Evolutionary conservation across 192 early-diverging fungal species (phyloP), one percentile per base, ranked within the genome.

Genomic region (Mortierella antarctica): DNA sequence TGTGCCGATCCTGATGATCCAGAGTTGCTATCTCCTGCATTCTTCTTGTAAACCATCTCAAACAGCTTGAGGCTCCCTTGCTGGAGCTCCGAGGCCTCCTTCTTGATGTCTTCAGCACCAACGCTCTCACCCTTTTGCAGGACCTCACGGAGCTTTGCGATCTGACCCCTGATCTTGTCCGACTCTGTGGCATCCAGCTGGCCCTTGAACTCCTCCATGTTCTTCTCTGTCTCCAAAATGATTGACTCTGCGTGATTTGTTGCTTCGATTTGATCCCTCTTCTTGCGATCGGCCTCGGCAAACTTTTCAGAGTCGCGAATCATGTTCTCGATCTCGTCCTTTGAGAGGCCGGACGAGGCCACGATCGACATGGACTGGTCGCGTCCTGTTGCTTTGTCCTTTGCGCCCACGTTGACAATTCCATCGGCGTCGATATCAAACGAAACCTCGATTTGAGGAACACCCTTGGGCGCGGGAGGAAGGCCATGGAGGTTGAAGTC

Each of bases 351-450:
- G 58, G 96, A 97, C 8, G 93, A 95, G 56, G 96, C 96, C 51
- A 96, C 94, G 77, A 99, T 96, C 50, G 96, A 97, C 87, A 99
- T 92, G 78, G 95, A 93, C 86, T 97, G 96, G 87, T 99, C 96
- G 67, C 93, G 93, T 86, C 92, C 92, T 73, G 97, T 97, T 69
- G 94, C 93, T 88, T 97, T 96, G 89, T 99, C 98, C 91, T 93
- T 93, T 82, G 98, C 98, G 54, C 88, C 85, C 51, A 99, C 97
- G 82, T 98, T 98, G 77, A 99, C 94, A 79, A 99, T 99, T 88
- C 98, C 98, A 82, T 99, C 96, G 23, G 98, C 98, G 85, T 99
- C 96, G 86, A 99, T 98, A 82, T 99, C 96, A 70, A 99, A 99
- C 50, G 96, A 93, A 59, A 99, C 98, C 83, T 98, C 96, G 72